Conservation (phyloP, 2,329 filamentous ascomycete species). For the Diaporthe sp. region DNA sequence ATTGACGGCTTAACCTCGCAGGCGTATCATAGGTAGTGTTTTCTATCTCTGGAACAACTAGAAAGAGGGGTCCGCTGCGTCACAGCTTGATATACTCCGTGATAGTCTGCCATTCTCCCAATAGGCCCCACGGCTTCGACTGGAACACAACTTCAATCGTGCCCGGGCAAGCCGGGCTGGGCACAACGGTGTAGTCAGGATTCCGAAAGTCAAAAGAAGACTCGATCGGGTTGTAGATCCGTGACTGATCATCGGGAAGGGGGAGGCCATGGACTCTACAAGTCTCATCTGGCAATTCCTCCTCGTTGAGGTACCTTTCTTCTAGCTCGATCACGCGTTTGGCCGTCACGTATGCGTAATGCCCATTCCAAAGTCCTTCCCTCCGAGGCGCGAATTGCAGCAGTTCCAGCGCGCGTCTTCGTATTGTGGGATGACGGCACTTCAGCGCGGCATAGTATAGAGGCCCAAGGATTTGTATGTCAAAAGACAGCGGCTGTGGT, state of each 20-base stretch:
- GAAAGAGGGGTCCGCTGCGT: background rate
- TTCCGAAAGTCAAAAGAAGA: background rate
- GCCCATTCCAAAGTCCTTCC: background rate
- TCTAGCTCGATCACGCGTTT: slow-evolving; percentile 5
- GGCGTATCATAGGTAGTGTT: background rate
- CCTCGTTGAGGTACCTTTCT: background rate
- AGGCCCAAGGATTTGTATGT: background rate
- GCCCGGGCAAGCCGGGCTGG: slow-evolving; percentile 4
- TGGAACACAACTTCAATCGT: background rate
- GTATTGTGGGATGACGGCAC: background rate
- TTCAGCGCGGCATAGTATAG: background rate
- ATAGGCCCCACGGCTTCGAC: background rate
- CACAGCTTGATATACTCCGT: background rate
- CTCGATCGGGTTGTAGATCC: background rate
- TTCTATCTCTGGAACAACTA: background rate
- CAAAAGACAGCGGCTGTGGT: background rate
- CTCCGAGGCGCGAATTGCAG: background rate
- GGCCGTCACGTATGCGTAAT: background rate
- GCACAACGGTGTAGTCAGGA: background rate
- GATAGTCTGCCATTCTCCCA: background rate
- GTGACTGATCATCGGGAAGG: background rate
- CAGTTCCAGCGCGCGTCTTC: background rate
- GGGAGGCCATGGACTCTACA: background rate
- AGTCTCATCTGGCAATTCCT: background rate
- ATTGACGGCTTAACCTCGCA: background rate